These are phyloP conservation scores for Solanum hybrid DNA, from an alignment of 305 asterid species.

Conservation along the genomic window DNA sequence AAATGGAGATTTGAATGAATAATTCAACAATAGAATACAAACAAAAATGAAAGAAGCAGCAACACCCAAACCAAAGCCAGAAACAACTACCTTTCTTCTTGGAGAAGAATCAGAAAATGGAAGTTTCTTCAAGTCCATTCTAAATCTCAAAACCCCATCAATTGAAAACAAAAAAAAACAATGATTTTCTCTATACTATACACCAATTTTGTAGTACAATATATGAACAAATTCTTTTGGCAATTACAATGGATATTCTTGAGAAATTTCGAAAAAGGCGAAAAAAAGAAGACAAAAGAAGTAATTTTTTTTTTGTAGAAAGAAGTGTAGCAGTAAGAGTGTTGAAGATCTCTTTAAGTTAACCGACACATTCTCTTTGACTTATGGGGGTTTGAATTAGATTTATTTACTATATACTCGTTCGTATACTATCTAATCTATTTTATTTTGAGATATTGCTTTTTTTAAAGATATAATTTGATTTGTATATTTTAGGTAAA, in stretches of 20 bases:
- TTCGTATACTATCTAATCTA: background rate
- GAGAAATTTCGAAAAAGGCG: background rate
- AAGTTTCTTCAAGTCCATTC: constrained; percentile 46
- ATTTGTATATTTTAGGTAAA: background rate
- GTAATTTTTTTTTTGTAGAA: background rate
- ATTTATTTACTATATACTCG: background rate
- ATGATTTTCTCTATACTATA: background rate
- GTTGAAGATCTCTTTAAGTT: background rate
- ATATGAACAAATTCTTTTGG: constrained; percentile 1
- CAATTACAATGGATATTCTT: constrained; percentile 17
- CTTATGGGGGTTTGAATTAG: background rate
- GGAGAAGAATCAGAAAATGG: constrained; percentile 45
- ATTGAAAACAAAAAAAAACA: background rate
- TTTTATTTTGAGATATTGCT: background rate
- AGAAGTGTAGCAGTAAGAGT: background rate
- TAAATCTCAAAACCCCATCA: background rate
- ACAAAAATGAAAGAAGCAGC: constrained; percentile 38
- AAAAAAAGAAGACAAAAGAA: background rate
- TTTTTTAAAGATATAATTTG: too few species aligned
- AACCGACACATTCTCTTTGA: background rate
- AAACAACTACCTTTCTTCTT: constrained; percentile 43
- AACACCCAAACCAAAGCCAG: constrained; percentile 49
- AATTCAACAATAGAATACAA: constrained; percentile 31
- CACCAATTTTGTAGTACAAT: background rate
- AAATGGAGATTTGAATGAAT: constrained; percentile 39